Conservation (phyloP, 345 rosid genomes). For the Linum lewisii region DNA sequence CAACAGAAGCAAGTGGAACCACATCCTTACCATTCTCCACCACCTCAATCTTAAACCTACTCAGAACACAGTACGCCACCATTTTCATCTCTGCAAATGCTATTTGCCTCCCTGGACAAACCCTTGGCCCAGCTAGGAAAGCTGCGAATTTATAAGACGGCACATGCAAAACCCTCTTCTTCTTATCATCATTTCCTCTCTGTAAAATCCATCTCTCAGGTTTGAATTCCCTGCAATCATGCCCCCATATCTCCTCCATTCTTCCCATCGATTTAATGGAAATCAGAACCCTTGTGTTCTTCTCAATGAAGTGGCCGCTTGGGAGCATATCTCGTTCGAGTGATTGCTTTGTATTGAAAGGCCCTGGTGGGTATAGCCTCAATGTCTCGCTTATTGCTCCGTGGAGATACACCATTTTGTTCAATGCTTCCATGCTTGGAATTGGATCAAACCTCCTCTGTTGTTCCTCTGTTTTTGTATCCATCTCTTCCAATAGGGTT, state of each 20-base stretch:
- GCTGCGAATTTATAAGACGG: slow-evolving; percentile 12
- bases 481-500: slow-evolving; percentile 8
- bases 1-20: slow-evolving; percentile 1
- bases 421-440: neutral
- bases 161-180: neutral
- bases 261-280: slow-evolving; percentile 13
- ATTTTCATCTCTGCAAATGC: slow-evolving; percentile 9
- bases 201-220: slow-evolving; percentile 18
- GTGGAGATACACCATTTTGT: slow-evolving; percentile 11
- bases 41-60: slow-evolving; percentile 8
- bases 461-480: neutral
- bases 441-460: neutral
- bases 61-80: slow-evolving; percentile 5
- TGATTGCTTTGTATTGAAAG: slow-evolving; percentile 1
- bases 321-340: slow-evolving; percentile 10
- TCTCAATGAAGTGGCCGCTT: neutral
- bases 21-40: slow-evolving; percentile 3
- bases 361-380: slow-evolving; percentile 14
- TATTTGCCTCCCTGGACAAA: slow-evolving; percentile 13
- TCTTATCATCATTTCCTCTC: neutral
- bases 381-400: slow-evolving; percentile 10
- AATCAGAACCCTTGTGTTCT: slow-evolving; percentile 1
- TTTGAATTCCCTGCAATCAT: slow-evolving; percentile 15
- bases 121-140: slow-evolving; percentile 13
- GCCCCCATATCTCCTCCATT: slow-evolving; percentile 15